Evolutionary conservation across 1,139 yeast genomes (phyloP), one percentile per base, ranked within the genome.

Genomic region (Sugiyamaella neomexicana): DNA sequence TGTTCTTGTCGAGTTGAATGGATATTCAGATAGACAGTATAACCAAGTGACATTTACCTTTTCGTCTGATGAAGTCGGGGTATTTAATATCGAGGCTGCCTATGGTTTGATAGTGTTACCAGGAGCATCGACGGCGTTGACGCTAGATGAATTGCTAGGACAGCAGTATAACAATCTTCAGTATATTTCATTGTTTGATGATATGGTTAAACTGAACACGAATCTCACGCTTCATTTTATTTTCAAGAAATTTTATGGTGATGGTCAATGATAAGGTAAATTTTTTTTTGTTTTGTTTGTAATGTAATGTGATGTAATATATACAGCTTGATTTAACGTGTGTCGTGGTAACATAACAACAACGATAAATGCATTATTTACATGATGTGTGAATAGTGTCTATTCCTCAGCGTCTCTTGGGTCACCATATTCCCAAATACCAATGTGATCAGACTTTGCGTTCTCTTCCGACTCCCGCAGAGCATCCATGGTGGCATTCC

Each of bases 381-480:
- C 25, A 20, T 29, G 34, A 4, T n/a, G n/a, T 17, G 12, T 31
- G 13, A 31, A 44, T 23, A 20, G n/a, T 25, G 13, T n/a, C 38
- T 50, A 50, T 20, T 61, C 61, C 23, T 85, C 89, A 53, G 83
- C 86, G 53, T 77, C 83, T 17, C 85, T 77, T 50, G 86, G 80
- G 66, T 86, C 93, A 51, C 95, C 95, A 63, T 82, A 85, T 69
- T 85, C 85, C 95, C 95, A 87, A 65, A 89, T 85, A 9, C 95
- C 95, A 41, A 73, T 68, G 58, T 82, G 86, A 41, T 68, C 72
- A 8, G 70, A 58, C 66, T 77, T 81, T 32, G 93, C 93, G 9
- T 72, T 75, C 41, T 66, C 63, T 56, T 77, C 65, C 47, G 85
- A 68, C 43, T 71, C 77, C 23, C 69, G 67, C 57, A 75, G 75